phyloP scores from a whole-genome alignment of 2,329 filamentous ascomycete genomes.

The Decorospora gaudefroyi region DNA sequence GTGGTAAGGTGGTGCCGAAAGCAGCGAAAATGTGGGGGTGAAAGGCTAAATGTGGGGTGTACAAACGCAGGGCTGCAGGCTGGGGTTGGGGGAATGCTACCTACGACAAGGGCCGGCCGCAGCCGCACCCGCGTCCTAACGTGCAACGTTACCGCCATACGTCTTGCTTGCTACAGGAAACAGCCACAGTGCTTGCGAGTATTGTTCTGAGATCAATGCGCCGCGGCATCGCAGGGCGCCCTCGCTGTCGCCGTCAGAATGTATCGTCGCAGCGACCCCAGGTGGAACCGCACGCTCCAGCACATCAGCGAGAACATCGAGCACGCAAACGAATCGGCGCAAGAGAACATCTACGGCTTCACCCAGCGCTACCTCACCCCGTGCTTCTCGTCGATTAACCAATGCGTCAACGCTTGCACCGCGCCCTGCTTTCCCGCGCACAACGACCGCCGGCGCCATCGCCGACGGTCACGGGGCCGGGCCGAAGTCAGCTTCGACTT shows the following conservation, averaged over 20 bases:
- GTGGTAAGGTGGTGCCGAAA: conserved; percentile 2
- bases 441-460: conserved; percentile 76
- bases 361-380: conserved; percentile 82
- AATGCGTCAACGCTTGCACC: conserved; percentile 70
- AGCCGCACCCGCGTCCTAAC: too few species aligned
- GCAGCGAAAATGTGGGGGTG: conserved; percentile 10
- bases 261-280: conserved; percentile 73
- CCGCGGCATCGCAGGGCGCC: conserved; percentile 25
- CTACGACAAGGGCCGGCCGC: conserved; percentile 9
- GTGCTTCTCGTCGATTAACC: conserved; percentile 70
- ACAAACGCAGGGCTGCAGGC: conserved; percentile 16
- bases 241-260: conserved; percentile 45
- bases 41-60: conserved; percentile 22
- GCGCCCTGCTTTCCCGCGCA: conserved; percentile 72
- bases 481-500: conserved; percentile 93
- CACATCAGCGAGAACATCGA: conserved; percentile 90
- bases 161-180: too few species aligned
- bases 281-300: conserved; percentile 90
- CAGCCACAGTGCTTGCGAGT: too few species aligned
- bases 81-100: conserved; percentile 7
- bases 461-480: conserved; percentile 59
- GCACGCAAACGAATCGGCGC: conserved; percentile 86
- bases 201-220: conserved; percentile 37
- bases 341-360: conserved; percentile 86
- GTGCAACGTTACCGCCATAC: conserved; percentile 14